Evolutionary conservation across 495 filamentous ascomycete genomes (phyloP).

Genomic region (Tuber indicum): DNA sequence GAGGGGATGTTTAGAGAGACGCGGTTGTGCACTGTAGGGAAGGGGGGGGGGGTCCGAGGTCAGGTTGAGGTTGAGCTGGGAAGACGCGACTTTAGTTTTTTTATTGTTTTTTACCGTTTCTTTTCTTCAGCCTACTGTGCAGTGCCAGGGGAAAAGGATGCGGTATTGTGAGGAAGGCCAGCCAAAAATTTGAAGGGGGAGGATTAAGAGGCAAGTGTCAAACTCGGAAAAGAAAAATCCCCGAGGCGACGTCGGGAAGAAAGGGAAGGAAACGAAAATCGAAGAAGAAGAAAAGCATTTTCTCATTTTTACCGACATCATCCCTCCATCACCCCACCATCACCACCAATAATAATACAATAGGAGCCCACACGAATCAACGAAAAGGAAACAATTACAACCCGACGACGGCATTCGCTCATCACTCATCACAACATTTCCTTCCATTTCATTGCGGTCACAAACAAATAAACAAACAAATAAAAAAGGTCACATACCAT

Average conservation of each 20-base stretch:
- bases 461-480: neutral
- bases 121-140: neutral
- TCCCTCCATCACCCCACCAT: neutral
- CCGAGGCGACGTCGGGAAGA: neutral
- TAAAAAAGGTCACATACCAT: slow-evolving; percentile 44
- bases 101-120: neutral
- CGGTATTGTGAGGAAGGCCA: neutral
- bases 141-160: neutral
- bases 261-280: neutral
- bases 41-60: neutral
- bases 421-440: neutral
- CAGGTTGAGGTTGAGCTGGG: neutral
- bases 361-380: neutral
- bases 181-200: neutral
- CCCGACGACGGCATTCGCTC: neutral
- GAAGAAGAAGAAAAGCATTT: neutral
- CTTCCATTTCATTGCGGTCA: slow-evolving; percentile 7
- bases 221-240: neutral
- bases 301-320: neutral
- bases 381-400: neutral
- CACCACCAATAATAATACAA: neutral
- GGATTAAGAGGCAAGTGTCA: neutral
- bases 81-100: neutral
- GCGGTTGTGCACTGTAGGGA: neutral
- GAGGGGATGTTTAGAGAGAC: neutral